Evolutionary conservation across 345 rosid species (phyloP), one percentile per base, ranked within the genome.

Genomic region (Euphorbia tirucalli): DNA sequence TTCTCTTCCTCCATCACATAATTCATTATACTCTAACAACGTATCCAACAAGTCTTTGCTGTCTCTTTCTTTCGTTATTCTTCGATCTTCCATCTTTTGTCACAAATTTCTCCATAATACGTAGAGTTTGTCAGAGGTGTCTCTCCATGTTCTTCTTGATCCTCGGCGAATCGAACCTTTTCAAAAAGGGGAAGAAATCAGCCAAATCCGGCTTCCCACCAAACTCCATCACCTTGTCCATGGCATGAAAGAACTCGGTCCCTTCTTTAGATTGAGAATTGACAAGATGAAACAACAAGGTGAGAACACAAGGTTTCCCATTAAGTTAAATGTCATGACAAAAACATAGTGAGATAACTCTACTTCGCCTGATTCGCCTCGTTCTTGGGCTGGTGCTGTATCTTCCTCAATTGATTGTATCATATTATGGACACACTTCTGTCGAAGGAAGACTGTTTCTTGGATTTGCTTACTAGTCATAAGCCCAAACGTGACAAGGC

Each of bases 111-210:
- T 56, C 28, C 31, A 56, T 1, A 2, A 56, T 9, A 7, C 28
- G 5, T 1, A 56, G 4, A 7, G 57, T 25, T 10, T 18, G n/a
- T 35, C 75, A 75, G 15, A 73, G 0, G 39, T 68, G 70, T 52
- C 41, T 18, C 54, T 30, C 61, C 84, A 68, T 71, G 43, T 60
- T 31, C 68, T 39, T 75, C 59, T 57, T 77, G 61, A 81, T 24
- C 37, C 81, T 75, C 19, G 74, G 81, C 8, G 72, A 81, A 74
- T 81, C 81, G 16, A 67, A 49, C 62, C 59, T 25, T 67, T 25
- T 55, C 37, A 80, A 57, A 46, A 46, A 13, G 3, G 52, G 52
- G 11, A 7, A 46, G 18, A 46, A 46, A 46, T 46, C 52, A 46
- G 52, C 52, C 52, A 46, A 46, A 46, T 46, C 11, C 3, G 52